Evolutionary conservation across 1,284 basidiomycete genomes (phyloP).

Genomic region (Polyporus tsugae): DNA sequence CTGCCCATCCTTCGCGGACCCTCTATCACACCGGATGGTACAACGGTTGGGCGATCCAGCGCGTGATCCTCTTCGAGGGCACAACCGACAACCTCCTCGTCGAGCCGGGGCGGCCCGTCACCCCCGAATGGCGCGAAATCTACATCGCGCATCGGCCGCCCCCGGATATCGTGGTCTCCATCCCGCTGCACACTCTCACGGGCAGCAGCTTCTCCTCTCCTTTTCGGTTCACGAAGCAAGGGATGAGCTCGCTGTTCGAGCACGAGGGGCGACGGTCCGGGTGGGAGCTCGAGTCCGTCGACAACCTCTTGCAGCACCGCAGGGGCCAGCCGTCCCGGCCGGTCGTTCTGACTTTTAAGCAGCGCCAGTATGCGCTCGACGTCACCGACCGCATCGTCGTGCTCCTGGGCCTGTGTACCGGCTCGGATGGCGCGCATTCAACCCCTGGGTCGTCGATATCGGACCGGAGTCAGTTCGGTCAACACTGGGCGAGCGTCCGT

Average conservation of each 20-base stretch:
- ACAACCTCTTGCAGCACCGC: not conserved
- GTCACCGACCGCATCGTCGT: conserved; percentile 7
- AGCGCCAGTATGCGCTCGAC: not conserved
- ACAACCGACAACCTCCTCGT: not conserved
- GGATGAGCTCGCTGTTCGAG: not conserved
- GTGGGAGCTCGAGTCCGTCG: not conserved
- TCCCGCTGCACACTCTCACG: not conserved
- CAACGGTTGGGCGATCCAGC: conserved; percentile 3
- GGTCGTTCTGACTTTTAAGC: not conserved
- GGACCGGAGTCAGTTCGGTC: not conserved
- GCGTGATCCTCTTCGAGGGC: not conserved
- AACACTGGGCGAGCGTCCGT: not conserved
- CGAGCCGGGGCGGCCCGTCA: not conserved
- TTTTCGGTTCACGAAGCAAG: not conserved
- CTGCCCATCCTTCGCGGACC: not conserved
- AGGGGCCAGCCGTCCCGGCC: not conserved
- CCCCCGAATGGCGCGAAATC: not conserved
- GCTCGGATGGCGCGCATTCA: not conserved
- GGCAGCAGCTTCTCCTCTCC: not conserved
- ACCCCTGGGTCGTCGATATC: not conserved
- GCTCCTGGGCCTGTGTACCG: not conserved
- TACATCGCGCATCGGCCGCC: not conserved
- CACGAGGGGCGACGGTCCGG: not conserved
- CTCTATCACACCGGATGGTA: conserved; percentile 5
- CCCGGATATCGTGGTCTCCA: not conserved